Evolutionary conservation across 805 yeast species (phyloP), one percentile per base, ranked within the genome.

Genomic region (Barnettozyma sucrosica): DNA sequence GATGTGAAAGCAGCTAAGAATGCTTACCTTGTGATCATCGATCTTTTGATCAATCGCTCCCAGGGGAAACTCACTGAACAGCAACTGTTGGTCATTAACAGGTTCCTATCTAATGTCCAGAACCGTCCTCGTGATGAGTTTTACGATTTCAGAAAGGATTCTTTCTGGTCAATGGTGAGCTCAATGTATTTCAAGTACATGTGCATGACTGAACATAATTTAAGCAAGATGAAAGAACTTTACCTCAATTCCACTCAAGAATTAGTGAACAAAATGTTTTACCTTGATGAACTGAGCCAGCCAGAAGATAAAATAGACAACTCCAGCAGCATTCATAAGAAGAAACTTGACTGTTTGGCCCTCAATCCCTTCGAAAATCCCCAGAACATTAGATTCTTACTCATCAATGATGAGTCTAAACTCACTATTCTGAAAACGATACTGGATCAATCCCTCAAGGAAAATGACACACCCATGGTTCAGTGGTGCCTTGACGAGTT

Each of bases 121-220:
- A 24, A 8, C 13, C 11, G 41, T 5, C 14, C 25, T 5, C 9
- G 21, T 5, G 46, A 47, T 40, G 44, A 43, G 19, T 19, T 28
- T 18, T 47, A 47, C 24, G 36, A 47, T 20, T 43, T 37, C 20
- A n/a, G 23, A 28, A 41, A 41, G 9, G 46, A 45, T 11, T 38
- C 48, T 6, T 58, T 58, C 33, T 56, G 62, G 62, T 50, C 48
- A 24, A 48, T 54, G 53, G 20, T 58, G 5, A 45, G 55, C 2
- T 51, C 61, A 13, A 18, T 53, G 20, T 58, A 45, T 38, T 43
- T 58, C 47, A 55, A 55, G 26, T 48, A 53, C 43, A 23, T 53
- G n/a, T 37, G 53, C 9, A 49, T 48, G 45, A 50, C 46, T 21
- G 28, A 36, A 20, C 20, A 20, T 0, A 54, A 57, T 4, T 44